Base-by-base conservation (phyloP, 148 eudicot species). In the Cornus controversa region DNA sequence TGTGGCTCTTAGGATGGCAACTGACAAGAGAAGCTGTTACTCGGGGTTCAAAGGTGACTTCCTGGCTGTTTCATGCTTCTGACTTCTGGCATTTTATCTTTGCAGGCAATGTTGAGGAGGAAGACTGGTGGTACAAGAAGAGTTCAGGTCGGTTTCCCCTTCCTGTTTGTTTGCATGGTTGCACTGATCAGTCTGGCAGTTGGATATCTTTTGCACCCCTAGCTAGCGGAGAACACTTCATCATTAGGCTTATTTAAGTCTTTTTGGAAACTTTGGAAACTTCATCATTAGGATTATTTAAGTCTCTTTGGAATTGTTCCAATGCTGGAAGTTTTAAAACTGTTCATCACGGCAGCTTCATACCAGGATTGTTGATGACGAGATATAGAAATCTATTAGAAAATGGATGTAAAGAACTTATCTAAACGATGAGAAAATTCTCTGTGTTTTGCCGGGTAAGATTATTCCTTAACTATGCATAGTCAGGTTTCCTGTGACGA, bases 161-260 rank as follows among this genome's bases (percentile, higher is more conserved):
- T 91, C 15, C 78, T 87, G 65, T 91, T 80, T 78, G 89, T 89
- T 28, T 87, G 88, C 70, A 83, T 86, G 89, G 89, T 89, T 58
- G 90, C 90, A 1, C 67, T 87, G 29, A 81, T 86, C 71, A 78
- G 90, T 78, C 70, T 86, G 67, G 58, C 87, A 69, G 62, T 84
- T n/a, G 93, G 95, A 66, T 86, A 83, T 76, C 66, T 77, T 74
- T 66, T 90, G 80, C 87, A 81, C 54, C 70, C 8, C 65, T 79
- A 70, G 13, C 65, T 79, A 70, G 76, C 29, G 23, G 14, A 37
- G 24, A 11, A 40, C 28, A 26, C 53, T 1, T 47, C 27, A n/a
- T 73, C 14, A 15, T 0, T 28, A 60, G 8, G 42, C 66, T 2
- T 42, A 31, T 2, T 10, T 5, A 16, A 50, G 70, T 65, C 20